Percentiles rank a stretch among this genome's conserved stretches.
These are phyloP conservation scores for Tricholoma furcatifolium DNA, from an alignment of 768 basidiomycete species.

Conservation along the genomic window DNA sequence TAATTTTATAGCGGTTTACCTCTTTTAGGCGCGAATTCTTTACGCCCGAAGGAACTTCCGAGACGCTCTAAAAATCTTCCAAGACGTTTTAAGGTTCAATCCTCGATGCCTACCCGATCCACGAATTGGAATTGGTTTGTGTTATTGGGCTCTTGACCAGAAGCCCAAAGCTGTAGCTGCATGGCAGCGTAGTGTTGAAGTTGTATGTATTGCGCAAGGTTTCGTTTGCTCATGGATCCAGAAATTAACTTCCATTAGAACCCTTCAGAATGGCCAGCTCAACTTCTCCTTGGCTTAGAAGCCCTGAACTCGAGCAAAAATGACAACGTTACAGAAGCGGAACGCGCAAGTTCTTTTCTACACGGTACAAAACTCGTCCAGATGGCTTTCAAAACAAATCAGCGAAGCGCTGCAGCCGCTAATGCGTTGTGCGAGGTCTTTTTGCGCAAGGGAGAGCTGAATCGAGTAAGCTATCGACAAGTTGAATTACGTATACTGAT, in stretches of 20 bases:
- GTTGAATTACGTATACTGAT: neutral
- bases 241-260: slow-evolving; percentile 44
- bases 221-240: neutral
- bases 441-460: slow-evolving; percentile 64
- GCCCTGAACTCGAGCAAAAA: slow-evolving; percentile 85
- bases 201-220: slow-evolving; percentile 48
- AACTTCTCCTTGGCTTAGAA: slow-evolving; percentile 82
- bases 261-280: slow-evolving; percentile 74
- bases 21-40: slow-evolving; percentile 71
- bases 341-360: slow-evolving; percentile 60
- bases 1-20: neutral
- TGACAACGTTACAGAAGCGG: slow-evolving; percentile 57
- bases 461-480: slow-evolving; percentile 42
- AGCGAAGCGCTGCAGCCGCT: slow-evolving; percentile 77
- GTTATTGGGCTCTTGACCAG: slow-evolving; percentile 88
- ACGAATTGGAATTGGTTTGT: slow-evolving; percentile 92
- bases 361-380: slow-evolving; percentile 71
- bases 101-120: slow-evolving; percentile 89
- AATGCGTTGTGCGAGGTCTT: slow-evolving; percentile 83
- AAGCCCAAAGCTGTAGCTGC: slow-evolving; percentile 80
- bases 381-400: slow-evolving; percentile 77
- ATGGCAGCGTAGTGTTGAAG: slow-evolving; percentile 87
- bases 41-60: slow-evolving; percentile 77
- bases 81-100: slow-evolving; percentile 74
- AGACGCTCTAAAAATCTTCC: slow-evolving; percentile 82